Evolutionary conservation across 2,329 filamentous ascomycete genomes (phyloP).

Genomic region (Cladosporium cucumerinum): DNA sequence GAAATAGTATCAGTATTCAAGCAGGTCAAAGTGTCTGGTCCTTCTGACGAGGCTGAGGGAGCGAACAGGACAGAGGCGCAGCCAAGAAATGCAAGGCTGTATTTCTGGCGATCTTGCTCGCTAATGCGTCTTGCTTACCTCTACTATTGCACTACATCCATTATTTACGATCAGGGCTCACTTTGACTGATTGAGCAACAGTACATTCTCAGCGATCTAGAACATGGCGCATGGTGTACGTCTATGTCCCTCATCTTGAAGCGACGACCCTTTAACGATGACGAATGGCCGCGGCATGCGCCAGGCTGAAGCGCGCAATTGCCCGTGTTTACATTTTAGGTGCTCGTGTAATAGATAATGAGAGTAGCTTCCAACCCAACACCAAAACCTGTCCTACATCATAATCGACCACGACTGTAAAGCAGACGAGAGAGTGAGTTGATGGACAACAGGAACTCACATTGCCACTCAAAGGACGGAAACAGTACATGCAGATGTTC

Average conservation of each 20-base stretch:
- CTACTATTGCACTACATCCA: neutral
- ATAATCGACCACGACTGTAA: neutral
- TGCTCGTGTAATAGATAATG: neutral
- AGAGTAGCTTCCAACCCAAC: neutral
- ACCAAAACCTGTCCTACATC: neutral
- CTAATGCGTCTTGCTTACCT: neutral
- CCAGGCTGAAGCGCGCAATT: neutral
- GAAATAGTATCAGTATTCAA: neutral
- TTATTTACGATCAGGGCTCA: neutral
- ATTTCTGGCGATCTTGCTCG: neutral
- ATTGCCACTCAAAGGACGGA: neutral
- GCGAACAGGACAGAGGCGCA: neutral
- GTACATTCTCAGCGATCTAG: neutral
- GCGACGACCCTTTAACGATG: neutral
- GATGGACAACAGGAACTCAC: neutral
- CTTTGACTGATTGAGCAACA: neutral
- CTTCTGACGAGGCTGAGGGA: neutral
- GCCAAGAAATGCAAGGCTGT: neutral
- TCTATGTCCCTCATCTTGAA: neutral
- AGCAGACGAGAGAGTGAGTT: neutral
- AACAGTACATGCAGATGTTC: neutral
- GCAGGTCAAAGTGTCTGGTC: neutral
- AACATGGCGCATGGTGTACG: neutral
- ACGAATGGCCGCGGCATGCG: neutral
- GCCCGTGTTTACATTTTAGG: neutral